Conservation (phyloP, 495 filamentous ascomycete genomes). For the Neurospora hispaniola region DNA sequence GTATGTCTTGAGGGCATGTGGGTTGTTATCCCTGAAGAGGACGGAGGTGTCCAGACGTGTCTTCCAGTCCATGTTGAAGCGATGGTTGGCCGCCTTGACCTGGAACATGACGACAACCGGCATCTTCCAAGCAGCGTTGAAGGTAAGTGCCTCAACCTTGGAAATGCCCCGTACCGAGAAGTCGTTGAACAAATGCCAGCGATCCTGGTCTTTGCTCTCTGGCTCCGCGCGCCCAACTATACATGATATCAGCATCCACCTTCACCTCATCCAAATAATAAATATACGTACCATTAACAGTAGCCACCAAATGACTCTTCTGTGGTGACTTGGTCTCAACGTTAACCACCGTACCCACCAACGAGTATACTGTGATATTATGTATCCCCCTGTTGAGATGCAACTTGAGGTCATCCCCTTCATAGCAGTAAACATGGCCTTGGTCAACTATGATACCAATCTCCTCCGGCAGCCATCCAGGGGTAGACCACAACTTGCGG, state of each 20-base stretch:
- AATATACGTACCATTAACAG: constrained; percentile 52
- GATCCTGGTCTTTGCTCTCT: constrained; percentile 40
- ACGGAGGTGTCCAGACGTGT: constrained; percentile 67
- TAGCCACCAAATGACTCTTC: constrained; percentile 82
- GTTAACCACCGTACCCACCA: constrained; percentile 84
- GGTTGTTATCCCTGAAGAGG: constrained; percentile 53
- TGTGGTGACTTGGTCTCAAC: constrained; percentile 74
- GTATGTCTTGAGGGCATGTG: constrained; percentile 33
- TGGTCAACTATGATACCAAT: constrained; percentile 77
- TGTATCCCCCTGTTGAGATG: constrained; percentile 52
- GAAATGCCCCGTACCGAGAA: constrained; percentile 79
- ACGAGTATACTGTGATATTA: constrained; percentile 72
- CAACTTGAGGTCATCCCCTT: constrained; percentile 72
- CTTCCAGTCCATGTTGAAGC: constrained; percentile 79
- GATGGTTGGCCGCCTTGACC: constrained; percentile 59
- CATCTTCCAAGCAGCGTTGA: constrained; percentile 82
- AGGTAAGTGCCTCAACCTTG: constrained; percentile 70
- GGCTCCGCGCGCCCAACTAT: constrained; percentile 55
- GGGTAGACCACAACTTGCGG: constrained; percentile 71
- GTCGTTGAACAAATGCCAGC: constrained; percentile 96
- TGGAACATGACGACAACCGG: constrained; percentile 84
- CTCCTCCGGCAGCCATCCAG: constrained; percentile 83
- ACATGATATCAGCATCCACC: neutral
- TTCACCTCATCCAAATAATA: neutral
- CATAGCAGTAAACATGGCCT: constrained; percentile 78